These are phyloP conservation scores for Trypanosomatidae sp. DNA, from an alignment of 208 protist species.

Conservation along the genomic window DNA sequence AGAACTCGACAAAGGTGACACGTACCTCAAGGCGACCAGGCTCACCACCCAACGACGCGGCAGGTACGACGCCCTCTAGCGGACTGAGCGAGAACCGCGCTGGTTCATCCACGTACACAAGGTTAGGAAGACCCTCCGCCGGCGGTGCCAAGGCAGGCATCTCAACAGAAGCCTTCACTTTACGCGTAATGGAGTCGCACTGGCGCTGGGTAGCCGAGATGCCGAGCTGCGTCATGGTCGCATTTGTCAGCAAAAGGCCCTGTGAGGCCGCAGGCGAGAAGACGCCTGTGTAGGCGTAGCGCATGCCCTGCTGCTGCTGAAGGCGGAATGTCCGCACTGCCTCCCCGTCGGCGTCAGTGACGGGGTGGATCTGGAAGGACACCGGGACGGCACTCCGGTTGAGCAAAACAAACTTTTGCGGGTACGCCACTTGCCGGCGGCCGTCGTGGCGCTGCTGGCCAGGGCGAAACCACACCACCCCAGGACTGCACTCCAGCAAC, in stretches of 20 bases:
- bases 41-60: slow-evolving; percentile 69
- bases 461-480: slow-evolving; percentile 73
- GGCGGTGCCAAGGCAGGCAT: slow-evolving; percentile 37
- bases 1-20: slow-evolving; percentile 63
- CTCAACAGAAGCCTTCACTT: slow-evolving; percentile 42
- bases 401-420: slow-evolving; percentile 56
- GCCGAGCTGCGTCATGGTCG: slow-evolving; percentile 20
- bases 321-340: slow-evolving; percentile 15
- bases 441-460: slow-evolving; percentile 81
- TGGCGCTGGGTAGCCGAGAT: slow-evolving; percentile 4
- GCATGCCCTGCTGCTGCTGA: slow-evolving; percentile 19
- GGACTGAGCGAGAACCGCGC: slow-evolving; percentile 55
- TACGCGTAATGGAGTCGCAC: slow-evolving; percentile 27
- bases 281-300: not conserved
- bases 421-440: slow-evolving; percentile 61
- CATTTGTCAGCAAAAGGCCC: slow-evolving; percentile 6
- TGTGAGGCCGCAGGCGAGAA: not conserved
- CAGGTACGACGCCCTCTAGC: slow-evolving; percentile 48
- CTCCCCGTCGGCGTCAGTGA: slow-evolving; percentile 16
- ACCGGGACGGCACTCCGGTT: slow-evolving; percentile 50
- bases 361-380: slow-evolving; percentile 36
- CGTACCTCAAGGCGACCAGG: slow-evolving; percentile 43
- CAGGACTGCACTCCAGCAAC: slow-evolving; percentile 44
- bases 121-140: slow-evolving; percentile 17
- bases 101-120: slow-evolving; percentile 34